Evolutionary conservation across 768 basidiomycete genomes (phyloP).

Genomic region (Psilocybe sp.): DNA sequence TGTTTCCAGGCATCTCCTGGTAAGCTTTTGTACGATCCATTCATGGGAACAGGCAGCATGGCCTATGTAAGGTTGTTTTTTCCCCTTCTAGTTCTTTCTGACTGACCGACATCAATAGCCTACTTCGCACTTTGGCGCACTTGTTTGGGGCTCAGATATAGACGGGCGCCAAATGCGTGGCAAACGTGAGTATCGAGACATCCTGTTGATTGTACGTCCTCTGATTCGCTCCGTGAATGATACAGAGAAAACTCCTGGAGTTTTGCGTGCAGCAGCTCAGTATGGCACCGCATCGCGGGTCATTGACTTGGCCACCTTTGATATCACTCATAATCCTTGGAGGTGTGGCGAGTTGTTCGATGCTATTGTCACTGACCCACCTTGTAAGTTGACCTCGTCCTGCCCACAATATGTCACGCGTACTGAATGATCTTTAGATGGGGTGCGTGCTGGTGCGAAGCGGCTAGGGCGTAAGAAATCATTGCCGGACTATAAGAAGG

Average conservation of each 20-base stretch:
- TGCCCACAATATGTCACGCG: too few species aligned
- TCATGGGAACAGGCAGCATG: constrained; percentile 91
- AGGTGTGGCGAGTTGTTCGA: constrained; percentile 89
- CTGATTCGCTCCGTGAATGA: background rate
- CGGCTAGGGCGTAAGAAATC: constrained; percentile 67
- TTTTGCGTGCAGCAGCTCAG: constrained; percentile 77
- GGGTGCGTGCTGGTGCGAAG: constrained; percentile 87
- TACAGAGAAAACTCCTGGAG: constrained; percentile 55
- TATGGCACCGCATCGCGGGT: constrained; percentile 76
- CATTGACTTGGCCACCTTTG: constrained; percentile 86
- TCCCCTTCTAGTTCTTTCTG: background rate
- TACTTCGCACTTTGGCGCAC: constrained; percentile 82
- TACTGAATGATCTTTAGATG: constrained; percentile 51
- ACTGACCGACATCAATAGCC: constrained; percentile 44
- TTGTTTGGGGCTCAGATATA: constrained; percentile 90
- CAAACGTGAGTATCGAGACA: constrained; percentile 51
- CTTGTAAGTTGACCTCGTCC: constrained; percentile 62
- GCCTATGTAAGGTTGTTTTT: constrained; percentile 58
- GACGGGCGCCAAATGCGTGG: constrained; percentile 97
- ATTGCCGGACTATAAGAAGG: constrained; percentile 34
- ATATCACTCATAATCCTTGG: constrained; percentile 89
- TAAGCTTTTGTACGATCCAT: constrained; percentile 92
- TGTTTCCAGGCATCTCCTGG: constrained; percentile 72
- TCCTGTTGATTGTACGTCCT: background rate
- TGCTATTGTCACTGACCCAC: constrained; percentile 92